phyloP scores from a whole-genome alignment of 306 rosid species.

The Castanopsis chinensis region DNA sequence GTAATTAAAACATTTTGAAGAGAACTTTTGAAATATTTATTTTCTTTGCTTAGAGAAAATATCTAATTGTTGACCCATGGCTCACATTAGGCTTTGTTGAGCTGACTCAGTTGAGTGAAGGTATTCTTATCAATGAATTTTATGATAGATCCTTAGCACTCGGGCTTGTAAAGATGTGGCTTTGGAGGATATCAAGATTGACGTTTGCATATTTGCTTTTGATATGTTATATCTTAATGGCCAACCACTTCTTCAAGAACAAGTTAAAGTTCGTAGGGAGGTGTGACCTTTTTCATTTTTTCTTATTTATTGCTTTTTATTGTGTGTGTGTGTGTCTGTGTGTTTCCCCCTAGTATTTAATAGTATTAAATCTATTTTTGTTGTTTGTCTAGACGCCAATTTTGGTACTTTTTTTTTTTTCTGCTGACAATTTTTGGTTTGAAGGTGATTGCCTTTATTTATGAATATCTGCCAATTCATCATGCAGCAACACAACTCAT shows the following conservation, averaged over 20 bases:
- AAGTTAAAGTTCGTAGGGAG: conserved; percentile 81
- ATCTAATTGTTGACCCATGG: not conserved
- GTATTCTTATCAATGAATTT: conserved; percentile 28
- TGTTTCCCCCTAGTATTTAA: not conserved
- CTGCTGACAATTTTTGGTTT: not conserved
- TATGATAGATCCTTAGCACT: conserved; percentile 73
- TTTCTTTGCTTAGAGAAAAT: not conserved
- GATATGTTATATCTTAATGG: conserved; percentile 83
- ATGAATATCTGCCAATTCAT: not conserved
- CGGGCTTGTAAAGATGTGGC: conserved; percentile 87
- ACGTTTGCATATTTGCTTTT: conserved; percentile 84
- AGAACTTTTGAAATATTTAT: not conserved
- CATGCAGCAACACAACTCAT: not conserved
- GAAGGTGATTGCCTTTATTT: no score
- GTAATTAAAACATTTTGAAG: not conserved
- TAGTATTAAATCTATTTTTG: not conserved
- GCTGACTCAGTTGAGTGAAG: not conserved
- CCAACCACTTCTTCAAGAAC: conserved; percentile 68
- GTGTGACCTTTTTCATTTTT: conserved; percentile 36
- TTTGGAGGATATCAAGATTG: conserved; percentile 61
- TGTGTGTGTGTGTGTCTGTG: not conserved
- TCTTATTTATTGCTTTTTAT: not conserved
- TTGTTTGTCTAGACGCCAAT: not conserved
- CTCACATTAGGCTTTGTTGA: not conserved
- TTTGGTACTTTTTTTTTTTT: no score